phyloP scores from a whole-genome alignment of 768 basidiomycete species.

The Russula ochroleuca region DNA sequence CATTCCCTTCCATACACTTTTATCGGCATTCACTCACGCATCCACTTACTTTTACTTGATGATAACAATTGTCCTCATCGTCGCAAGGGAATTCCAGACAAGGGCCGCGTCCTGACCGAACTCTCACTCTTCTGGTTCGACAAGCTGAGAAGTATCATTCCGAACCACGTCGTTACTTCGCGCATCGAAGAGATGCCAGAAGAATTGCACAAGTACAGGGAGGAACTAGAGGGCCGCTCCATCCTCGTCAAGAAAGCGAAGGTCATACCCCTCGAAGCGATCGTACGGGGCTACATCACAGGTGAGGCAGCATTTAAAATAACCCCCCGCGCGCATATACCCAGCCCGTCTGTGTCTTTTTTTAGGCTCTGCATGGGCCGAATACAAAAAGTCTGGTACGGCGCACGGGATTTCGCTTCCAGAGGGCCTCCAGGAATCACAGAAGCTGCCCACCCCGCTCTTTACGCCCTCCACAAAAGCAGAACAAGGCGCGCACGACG shows the following conservation, averaged over 20 bases:
- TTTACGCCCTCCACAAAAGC: conserved; percentile 99
- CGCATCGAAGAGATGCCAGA: conserved; percentile 77
- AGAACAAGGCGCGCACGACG: conserved; percentile 89
- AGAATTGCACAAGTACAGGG: conserved; percentile 67
- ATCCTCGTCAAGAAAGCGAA: conserved; percentile 91
- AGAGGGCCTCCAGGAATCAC: conserved; percentile 74
- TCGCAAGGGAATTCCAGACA: conserved; percentile 84
- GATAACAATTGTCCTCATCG: neutral
- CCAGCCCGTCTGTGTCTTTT: neutral
- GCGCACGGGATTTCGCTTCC: conserved; percentile 83
- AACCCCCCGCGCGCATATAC: neutral
- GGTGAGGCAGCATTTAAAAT: conserved; percentile 48
- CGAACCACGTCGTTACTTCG: conserved; percentile 84
- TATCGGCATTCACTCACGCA: neutral
- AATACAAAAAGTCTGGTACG: conserved; percentile 84
- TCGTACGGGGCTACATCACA: conserved; percentile 95
- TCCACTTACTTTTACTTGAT: neutral
- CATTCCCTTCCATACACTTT: neutral
- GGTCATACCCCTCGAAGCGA: conserved; percentile 89
- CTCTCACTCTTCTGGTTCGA: conserved; percentile 96
- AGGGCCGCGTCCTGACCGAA: conserved; percentile 83
- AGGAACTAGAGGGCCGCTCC: conserved; percentile 73
- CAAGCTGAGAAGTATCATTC: conserved; percentile 71
- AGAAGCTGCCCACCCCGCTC: conserved; percentile 73
- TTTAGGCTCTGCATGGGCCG: conserved; percentile 90